These are phyloP conservation scores for Rhynchospora tenuis DNA, from an alignment of 176 grass and related monocot genomes.

Conservation along the genomic window DNA sequence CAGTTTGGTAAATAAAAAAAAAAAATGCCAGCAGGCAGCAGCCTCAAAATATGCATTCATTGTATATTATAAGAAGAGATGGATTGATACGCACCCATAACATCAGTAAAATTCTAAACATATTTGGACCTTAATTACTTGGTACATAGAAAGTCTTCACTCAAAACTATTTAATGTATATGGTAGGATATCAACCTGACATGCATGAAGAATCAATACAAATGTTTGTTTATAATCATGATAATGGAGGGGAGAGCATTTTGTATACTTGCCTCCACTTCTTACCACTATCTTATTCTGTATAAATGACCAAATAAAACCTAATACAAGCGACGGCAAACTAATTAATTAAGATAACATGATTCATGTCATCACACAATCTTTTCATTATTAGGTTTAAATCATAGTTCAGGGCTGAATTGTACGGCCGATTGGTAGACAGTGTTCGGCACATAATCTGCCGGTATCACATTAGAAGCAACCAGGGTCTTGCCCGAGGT, in stretches of 20 bases:
- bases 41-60: background rate
- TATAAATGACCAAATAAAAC: slow-evolving; percentile 17
- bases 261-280: slow-evolving; percentile 16
- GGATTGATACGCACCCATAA: background rate
- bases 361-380: background rate
- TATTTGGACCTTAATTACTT: background rate
- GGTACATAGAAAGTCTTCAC: background rate
- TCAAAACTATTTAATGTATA: background rate
- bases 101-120: background rate
- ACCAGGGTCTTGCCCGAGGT: slow-evolving; percentile 57
- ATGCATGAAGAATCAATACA: background rate
- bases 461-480: slow-evolving; percentile 58
- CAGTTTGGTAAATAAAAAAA: background rate
- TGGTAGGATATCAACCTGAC: background rate
- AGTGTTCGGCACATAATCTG: slow-evolving; percentile 57
- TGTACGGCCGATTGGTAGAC: slow-evolving; percentile 74
- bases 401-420: slow-evolving; percentile 36
- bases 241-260: slow-evolving; percentile 31
- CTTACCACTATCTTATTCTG: slow-evolving; percentile 21
- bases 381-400: background rate
- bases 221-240: background rate
- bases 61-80: background rate
- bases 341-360: slow-evolving; percentile 16
- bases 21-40: background rate
- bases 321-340: background rate